Evolutionary conservation across 202 grass and related monocot genomes (phyloP).

Genomic region (Panicum virgatum): DNA sequence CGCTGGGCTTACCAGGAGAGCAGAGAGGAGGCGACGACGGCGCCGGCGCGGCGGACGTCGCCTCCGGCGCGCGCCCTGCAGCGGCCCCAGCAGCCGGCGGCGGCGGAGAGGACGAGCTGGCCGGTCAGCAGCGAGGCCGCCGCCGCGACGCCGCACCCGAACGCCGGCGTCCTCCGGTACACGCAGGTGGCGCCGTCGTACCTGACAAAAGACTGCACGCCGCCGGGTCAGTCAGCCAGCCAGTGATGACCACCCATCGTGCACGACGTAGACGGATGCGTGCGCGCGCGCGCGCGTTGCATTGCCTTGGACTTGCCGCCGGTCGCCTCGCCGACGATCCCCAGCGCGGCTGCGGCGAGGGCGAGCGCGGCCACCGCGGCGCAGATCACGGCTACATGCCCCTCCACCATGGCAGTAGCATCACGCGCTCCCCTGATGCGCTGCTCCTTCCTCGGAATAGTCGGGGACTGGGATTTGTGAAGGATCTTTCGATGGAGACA

Average conservation of each 20-base stretch:
- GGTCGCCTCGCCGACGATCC: constrained; percentile 37
- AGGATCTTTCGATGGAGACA: not conserved
- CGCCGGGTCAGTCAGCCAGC: no score
- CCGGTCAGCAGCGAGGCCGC: constrained; percentile 8
- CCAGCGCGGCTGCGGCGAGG: constrained; percentile 7
- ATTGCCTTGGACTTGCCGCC: constrained; percentile 22
- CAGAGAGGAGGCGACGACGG: not conserved
- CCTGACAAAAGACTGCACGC: constrained; percentile 37
- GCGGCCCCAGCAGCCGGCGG: constrained; percentile 26
- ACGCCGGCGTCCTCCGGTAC: constrained; percentile 37
- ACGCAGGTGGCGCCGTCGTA: constrained; percentile 39
- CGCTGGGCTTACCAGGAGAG: constrained; percentile 21
- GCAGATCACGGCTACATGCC: constrained; percentile 26
- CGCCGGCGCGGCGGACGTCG: not conserved
- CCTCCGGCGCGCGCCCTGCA: not conserved
- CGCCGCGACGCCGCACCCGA: constrained; percentile 26
- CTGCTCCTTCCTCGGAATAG: not conserved
- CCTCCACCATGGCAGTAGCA: constrained; percentile 16
- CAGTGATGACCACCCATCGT: not conserved
- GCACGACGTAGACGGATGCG: no score
- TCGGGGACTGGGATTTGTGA: not conserved
- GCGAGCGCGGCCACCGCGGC: constrained; percentile 12
- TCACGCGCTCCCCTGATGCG: no score
- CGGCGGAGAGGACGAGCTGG: constrained; percentile 25
- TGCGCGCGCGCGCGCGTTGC: no score